Evolutionary conservation across 257 asterid genomes (phyloP).

Genomic region (Ophiorrhiza pumila): DNA sequence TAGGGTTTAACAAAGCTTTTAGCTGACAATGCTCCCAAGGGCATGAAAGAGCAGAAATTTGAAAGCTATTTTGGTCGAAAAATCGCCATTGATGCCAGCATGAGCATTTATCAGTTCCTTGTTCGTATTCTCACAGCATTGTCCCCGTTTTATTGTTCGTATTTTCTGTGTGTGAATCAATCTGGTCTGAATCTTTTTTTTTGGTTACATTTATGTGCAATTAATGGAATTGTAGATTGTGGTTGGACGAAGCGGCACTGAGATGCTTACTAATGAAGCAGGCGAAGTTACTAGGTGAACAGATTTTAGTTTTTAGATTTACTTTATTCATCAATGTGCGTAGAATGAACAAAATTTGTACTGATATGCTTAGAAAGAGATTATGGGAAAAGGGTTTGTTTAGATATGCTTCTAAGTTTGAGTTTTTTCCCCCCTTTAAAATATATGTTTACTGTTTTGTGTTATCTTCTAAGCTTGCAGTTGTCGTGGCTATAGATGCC

Average conservation of each 20-base stretch:
- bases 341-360: neutral
- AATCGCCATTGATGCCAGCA: slow-evolving; percentile 97
- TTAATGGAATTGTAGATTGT: slow-evolving; percentile 67
- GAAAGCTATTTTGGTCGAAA: slow-evolving; percentile 96
- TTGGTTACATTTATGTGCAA: neutral
- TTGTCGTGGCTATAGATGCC: neutral
- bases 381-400: neutral
- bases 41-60: slow-evolving; percentile 92
- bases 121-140: slow-evolving; percentile 32
- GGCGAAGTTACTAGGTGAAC: slow-evolving; percentile 92
- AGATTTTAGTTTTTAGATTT: neutral
- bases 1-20: slow-evolving; percentile 96
- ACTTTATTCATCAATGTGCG: neutral
- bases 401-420: neutral
- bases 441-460: neutral
- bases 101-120: slow-evolving; percentile 98
- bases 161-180: neutral
- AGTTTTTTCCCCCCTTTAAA: no score
- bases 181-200: neutral
- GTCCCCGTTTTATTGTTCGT: neutral
- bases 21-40: slow-evolving; percentile 90
- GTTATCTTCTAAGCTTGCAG: neutral
- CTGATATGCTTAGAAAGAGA: neutral
- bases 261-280: slow-evolving; percentile 95
- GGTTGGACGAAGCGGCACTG: slow-evolving; percentile 85